Conservation (phyloP, 805 yeast species). For the Zygoascus flipseniorum region DNA sequence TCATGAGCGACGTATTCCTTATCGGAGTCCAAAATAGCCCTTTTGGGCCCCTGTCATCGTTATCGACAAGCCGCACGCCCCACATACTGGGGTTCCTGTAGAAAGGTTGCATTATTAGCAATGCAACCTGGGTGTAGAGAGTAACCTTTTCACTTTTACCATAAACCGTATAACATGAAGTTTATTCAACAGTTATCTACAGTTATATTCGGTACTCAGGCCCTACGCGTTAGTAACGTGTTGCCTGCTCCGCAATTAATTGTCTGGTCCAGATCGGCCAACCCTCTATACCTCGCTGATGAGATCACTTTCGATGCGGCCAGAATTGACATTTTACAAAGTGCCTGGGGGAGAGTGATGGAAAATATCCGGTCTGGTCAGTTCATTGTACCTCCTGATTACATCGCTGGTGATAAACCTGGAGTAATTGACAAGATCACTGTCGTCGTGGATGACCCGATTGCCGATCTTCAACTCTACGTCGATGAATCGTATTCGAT, state of each 20-base stretch:
- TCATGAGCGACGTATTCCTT: no score
- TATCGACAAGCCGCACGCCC: no score
- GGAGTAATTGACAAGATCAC: background rate
- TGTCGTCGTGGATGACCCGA: slow-evolving; percentile 18
- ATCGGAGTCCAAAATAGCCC: no score
- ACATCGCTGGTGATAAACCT: slow-evolving; percentile 3
- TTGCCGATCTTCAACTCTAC: slow-evolving; percentile 29
- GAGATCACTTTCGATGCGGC: background rate
- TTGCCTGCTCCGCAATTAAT: slow-evolving; percentile 5
- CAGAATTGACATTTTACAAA: background rate
- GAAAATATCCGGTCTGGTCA: background rate
- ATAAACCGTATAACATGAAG: background rate
- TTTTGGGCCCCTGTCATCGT: no score
- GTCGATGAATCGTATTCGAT: slow-evolving; percentile 32
- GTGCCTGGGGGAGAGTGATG: background rate
- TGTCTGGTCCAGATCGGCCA: slow-evolving; percentile 1
- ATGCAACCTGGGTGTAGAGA: no score
- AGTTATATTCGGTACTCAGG: background rate
- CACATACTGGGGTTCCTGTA: no score
- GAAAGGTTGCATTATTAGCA: no score
- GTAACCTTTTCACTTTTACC: no score
- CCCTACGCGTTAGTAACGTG: background rate
- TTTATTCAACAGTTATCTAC: background rate
- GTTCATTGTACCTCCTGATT: background rate
- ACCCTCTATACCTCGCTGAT: background rate